Percentiles rank a stretch among this genome's conserved stretches.
phyloP scores from a whole-genome alignment of 768 basidiomycete genomes.

The Lentinula detonsa region DNA sequence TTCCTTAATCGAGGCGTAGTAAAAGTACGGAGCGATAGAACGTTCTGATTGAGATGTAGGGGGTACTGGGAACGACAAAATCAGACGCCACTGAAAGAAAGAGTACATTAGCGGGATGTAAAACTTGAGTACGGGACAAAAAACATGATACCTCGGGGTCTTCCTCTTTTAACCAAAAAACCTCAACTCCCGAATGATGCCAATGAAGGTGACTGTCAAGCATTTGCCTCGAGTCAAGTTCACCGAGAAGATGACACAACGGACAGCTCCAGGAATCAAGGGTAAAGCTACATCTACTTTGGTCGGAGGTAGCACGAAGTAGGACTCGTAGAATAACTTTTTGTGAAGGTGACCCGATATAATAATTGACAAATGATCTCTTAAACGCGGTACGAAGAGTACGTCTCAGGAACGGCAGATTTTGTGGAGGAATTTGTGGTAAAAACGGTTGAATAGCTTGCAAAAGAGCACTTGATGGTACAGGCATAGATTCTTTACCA shows the following conservation, averaged over 20 bases:
- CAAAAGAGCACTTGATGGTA: background rate
- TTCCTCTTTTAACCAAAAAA: conserved; percentile 1
- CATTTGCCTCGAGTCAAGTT: conserved; percentile 6
- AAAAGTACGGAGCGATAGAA: background rate
- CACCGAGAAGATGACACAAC: conserved; percentile 5
- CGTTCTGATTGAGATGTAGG: background rate
- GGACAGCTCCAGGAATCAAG: conserved; percentile 7
- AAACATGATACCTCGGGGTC: background rate
- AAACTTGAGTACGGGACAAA: background rate
- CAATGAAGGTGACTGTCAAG: conserved; percentile 5
- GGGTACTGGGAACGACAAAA: background rate
- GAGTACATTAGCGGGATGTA: background rate
- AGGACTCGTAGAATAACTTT: background rate
- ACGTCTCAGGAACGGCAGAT: conserved; percentile 2
- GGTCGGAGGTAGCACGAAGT: background rate
- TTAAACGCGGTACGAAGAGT: conserved; percentile 2
- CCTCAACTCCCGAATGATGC: conserved; percentile 2
- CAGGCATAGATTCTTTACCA: background rate
- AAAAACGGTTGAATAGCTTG: background rate
- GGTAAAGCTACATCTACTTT: background rate
- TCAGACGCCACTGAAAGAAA: background rate
- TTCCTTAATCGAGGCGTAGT: background rate
- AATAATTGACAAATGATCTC: background rate
- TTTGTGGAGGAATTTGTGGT: background rate
- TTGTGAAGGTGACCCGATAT: background rate